Base-by-base conservation (phyloP, 1,284 basidiomycete species). In the Ganoderma lucidum region DNA sequence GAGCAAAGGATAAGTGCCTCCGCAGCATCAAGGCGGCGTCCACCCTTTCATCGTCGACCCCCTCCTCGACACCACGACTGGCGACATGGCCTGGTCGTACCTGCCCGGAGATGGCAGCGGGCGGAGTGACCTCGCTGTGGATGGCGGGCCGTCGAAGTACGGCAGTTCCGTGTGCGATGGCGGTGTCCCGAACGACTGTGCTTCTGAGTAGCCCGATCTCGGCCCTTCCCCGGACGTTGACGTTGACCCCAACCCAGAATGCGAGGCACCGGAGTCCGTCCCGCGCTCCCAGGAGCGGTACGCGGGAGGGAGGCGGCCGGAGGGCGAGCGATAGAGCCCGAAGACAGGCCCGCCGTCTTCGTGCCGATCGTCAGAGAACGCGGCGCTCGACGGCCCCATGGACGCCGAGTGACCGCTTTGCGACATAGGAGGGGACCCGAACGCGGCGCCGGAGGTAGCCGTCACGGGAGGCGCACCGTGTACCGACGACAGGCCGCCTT, bases 261-360 rank as follows among this genome's bases (percentile, higher is more conserved):
- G 10, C 19, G 58, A 60, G 9, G 8, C 35, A 15, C 51, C 65
- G 0, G 51, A 42, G 19, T 41, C 62, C 37, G 65, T 65, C 15
- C 28, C 59, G 53, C 55, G 56, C 65, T 68, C 72, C 70, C 72
- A 71, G 0, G 72, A 73, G 55, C 66, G 70, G 55, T 73, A 73
- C n/a, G 72, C 72, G 1, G 72, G 70, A 2, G 72, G 72, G 0
- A 73, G 66, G 23, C 72, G 58, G 9, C 68, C 72, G 19, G 72
- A 73, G 10, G 48, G 23, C 2, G 72, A 70, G 28, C 68, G 68
- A 15, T 41, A 17, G 14, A 71, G 64, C 3, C 66, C 65, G 12
- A 59, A 23, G 37, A 70, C 41, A 0, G 68, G 65, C 3, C 72
- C 72, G 0, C 63, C 72, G 17, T 73, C 72, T 23, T 51, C 67